These are phyloP conservation scores for Aphanomyces cochlioides DNA, from an alignment of 352 stramenopile species.

Conservation along the genomic window DNA sequence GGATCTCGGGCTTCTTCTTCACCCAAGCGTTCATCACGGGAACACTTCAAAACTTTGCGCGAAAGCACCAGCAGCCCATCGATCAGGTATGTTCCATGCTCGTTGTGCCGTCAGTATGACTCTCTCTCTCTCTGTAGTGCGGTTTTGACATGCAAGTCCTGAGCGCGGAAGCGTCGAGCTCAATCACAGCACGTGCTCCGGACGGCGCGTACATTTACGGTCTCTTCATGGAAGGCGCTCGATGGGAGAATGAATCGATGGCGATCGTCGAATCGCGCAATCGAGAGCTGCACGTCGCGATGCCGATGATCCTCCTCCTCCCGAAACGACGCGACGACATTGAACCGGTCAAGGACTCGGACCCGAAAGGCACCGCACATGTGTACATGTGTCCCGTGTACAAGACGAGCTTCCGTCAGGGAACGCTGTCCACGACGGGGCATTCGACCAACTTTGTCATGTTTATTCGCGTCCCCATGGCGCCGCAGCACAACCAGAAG, in stretches of 20 bases:
- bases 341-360: conserved; percentile 84
- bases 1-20: conserved; percentile 94
- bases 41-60: conserved; percentile 91
- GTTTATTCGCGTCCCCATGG: conserved; percentile 90
- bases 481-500: conserved; percentile 81
- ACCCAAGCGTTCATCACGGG: conserved; percentile 93
- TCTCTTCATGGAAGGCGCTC: conserved; percentile 88
- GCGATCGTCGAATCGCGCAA: conserved; percentile 80
- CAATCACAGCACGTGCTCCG: conserved; percentile 51
- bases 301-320: conserved; percentile 84
- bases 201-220: conserved; percentile 88
- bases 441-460: conserved; percentile 97
- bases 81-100: conserved; percentile 69
- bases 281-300: conserved; percentile 80
- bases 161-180: conserved; percentile 36
- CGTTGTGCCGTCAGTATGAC: conserved; percentile 28
- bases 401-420: conserved; percentile 88
- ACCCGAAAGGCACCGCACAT: conserved; percentile 84
- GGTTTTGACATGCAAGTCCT: conserved; percentile 85
- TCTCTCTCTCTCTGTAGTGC: conserved; percentile 29
- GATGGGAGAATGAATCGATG: conserved; percentile 67
- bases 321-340: conserved; percentile 80
- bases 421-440: conserved; percentile 90
- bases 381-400: conserved; percentile 91
- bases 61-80: conserved; percentile 88